phyloP scores from a whole-genome alignment of 1,284 basidiomycete genomes.

The Cutaneotrichosporon cyanovorans region DNA sequence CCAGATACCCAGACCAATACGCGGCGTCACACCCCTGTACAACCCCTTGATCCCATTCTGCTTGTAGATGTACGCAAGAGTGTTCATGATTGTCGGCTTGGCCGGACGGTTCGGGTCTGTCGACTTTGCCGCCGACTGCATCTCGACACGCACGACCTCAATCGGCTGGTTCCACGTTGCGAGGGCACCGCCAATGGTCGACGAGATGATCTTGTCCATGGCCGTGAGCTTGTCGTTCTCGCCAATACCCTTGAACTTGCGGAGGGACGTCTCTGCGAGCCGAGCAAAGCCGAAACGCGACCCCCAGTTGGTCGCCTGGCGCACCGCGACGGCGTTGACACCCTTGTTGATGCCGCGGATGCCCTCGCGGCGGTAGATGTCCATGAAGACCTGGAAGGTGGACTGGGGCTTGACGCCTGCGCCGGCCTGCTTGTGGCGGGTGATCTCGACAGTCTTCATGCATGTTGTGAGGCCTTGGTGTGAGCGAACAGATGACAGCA shows the following conservation, averaged over 20 bases:
- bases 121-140: constrained; percentile 95
- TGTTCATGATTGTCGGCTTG: constrained; percentile 88
- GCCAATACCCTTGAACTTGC: constrained; percentile 54
- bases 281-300: constrained; percentile 98
- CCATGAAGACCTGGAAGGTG: constrained; percentile 87
- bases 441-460: constrained; percentile 98
- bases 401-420: constrained; percentile 82
- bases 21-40: constrained; percentile 94
- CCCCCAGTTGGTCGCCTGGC: constrained; percentile 99
- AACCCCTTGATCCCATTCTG: constrained; percentile 95
- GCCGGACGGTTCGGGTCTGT: constrained; percentile 66
- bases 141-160: constrained; percentile 60
- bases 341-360: constrained; percentile 98
- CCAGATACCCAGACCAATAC: constrained; percentile 71
- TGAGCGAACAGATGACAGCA: not conserved
- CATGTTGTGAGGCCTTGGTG: constrained; percentile 75
- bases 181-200: constrained; percentile 85
- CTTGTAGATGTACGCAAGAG: constrained; percentile 84
- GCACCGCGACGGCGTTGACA: constrained; percentile 94
- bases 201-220: constrained; percentile 79
- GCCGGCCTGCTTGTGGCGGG: constrained; percentile 90
- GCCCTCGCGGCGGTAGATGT: constrained; percentile 90
- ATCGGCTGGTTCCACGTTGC: constrained; percentile 99
- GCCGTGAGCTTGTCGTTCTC: constrained; percentile 70
- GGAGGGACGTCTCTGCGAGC: constrained; percentile 75